phyloP scores from a whole-genome alignment of 2,329 filamentous ascomycete genomes.

The Onygenales sp. region DNA sequence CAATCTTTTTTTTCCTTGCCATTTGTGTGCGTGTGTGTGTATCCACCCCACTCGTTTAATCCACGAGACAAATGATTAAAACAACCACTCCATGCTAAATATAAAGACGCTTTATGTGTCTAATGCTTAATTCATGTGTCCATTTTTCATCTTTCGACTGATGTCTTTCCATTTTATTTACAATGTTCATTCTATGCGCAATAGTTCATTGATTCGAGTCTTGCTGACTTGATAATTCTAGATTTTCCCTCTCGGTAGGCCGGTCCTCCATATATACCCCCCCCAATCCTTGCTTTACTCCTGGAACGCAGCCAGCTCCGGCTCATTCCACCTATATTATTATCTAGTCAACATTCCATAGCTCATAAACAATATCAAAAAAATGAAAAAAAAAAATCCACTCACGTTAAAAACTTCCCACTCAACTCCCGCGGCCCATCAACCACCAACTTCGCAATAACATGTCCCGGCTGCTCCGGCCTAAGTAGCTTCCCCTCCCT shows the following conservation, averaged over 20 bases:
- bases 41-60: background rate
- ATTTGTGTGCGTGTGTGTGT: conserved; percentile 5
- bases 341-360: background rate
- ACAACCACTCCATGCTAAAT: conserved; percentile 53
- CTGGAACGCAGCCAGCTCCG: conserved; percentile 35
- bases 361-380: no score
- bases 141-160: conserved; percentile 59
- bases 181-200: background rate
- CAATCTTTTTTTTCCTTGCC: conserved; percentile 7
- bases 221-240: conserved; percentile 3
- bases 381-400: background rate
- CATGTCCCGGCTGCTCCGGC: conserved; percentile 75
- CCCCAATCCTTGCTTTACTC: conserved; percentile 15
- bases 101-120: conserved; percentile 42
- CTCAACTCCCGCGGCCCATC: conserved; percentile 57
- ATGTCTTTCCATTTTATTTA: conserved; percentile 22
- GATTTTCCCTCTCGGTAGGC: background rate
- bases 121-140: conserved; percentile 49
- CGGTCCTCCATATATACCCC: background rate
- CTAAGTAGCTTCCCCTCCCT: conserved; percentile 62
- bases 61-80: conserved; percentile 10
- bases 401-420: conserved; percentile 55
- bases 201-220: background rate
- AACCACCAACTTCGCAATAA: conserved; percentile 71
- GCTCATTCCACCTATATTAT: conserved; percentile 35